Conservation (phyloP, 805 yeast genomes). For the Cyberlindnera sargentensis region DNA sequence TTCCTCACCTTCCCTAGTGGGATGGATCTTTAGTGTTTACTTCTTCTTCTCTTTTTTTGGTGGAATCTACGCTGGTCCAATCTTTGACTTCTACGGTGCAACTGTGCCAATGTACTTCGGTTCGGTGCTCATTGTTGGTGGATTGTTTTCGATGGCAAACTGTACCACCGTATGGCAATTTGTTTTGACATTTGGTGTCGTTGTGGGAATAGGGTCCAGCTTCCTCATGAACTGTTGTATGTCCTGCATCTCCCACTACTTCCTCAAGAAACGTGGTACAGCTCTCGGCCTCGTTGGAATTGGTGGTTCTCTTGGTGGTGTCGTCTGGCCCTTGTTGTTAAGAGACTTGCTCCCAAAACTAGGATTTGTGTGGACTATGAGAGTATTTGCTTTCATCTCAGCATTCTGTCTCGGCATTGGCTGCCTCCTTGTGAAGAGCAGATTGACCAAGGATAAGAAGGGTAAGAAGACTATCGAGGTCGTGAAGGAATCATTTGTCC, state of each 20-base stretch:
- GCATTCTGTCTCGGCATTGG: conserved; percentile 20
- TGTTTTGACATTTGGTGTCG: conserved; percentile 41
- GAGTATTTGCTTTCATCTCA: conserved; percentile 38
- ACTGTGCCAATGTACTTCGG: conserved; percentile 38
- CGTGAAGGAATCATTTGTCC: conserved; percentile 6
- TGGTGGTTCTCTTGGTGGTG: conserved; percentile 44
- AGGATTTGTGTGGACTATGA: conserved; percentile 46
- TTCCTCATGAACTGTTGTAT: conserved; percentile 37
- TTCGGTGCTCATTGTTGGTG: conserved; percentile 34
- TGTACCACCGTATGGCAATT: conserved; percentile 41
- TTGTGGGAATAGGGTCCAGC: conserved; percentile 38
- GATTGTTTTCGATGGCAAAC: conserved; percentile 35
- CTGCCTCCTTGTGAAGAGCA: conserved; percentile 29
- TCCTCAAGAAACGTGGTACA: conserved; percentile 31
- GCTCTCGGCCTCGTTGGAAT: conserved; percentile 37
- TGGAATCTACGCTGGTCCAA: conserved; percentile 34
- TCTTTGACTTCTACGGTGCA: conserved; percentile 57
- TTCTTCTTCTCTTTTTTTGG: conserved; percentile 24
- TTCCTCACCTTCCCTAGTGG: conserved; percentile 39
- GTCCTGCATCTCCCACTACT: conserved; percentile 38
- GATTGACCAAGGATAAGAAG: conserved; percentile 21
- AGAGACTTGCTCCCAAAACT: conserved; percentile 29
- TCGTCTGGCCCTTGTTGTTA: conserved; percentile 37
- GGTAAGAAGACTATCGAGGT: neutral
- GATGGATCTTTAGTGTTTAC: conserved; percentile 56